phyloP scores from a whole-genome alignment of 2,329 filamentous ascomycete genomes.

The Colletotrichum sp. region DNA sequence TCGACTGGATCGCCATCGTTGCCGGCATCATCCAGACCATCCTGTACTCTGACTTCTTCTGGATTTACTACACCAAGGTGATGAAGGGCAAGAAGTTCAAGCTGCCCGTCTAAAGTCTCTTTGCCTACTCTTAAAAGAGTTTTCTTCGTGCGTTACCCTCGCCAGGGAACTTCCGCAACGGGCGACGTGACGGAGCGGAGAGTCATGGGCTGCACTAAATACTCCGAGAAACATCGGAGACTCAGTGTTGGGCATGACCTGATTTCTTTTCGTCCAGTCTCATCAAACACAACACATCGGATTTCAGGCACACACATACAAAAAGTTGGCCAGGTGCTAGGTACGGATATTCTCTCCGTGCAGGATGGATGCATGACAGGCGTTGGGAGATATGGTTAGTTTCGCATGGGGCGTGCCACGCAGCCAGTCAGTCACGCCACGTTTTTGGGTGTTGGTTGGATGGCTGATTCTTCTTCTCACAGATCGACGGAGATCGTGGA shows the following conservation, averaged over 20 bases:
- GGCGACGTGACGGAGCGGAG: background rate
- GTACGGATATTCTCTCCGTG: constrained; percentile 9
- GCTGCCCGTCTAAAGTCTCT: constrained; percentile 69
- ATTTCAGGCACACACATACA: background rate
- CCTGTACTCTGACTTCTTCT: constrained; percentile 99
- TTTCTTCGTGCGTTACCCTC: background rate
- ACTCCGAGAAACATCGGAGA: background rate
- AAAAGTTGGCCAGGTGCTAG: background rate
- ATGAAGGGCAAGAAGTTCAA: constrained; percentile 90
- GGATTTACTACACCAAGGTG: constrained; percentile 98
- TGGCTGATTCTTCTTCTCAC: constrained; percentile 1
- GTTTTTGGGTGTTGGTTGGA: background rate
- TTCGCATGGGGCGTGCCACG: constrained; percentile 9
- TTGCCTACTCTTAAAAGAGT: background rate
- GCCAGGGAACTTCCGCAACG: background rate
- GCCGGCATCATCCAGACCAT: constrained; percentile 93
- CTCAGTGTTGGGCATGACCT: background rate
- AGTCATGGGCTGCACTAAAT: background rate
- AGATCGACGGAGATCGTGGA: background rate
- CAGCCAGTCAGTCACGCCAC: background rate
- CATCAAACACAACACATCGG: background rate
- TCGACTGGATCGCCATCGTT: constrained; percentile 85
- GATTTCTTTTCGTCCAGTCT: background rate
- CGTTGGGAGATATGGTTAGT: constrained; percentile 21
- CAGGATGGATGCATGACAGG: constrained; percentile 20